Conservation (phyloP, 2,329 filamentous ascomycete species). For the Diaporthe amygdali region DNA sequence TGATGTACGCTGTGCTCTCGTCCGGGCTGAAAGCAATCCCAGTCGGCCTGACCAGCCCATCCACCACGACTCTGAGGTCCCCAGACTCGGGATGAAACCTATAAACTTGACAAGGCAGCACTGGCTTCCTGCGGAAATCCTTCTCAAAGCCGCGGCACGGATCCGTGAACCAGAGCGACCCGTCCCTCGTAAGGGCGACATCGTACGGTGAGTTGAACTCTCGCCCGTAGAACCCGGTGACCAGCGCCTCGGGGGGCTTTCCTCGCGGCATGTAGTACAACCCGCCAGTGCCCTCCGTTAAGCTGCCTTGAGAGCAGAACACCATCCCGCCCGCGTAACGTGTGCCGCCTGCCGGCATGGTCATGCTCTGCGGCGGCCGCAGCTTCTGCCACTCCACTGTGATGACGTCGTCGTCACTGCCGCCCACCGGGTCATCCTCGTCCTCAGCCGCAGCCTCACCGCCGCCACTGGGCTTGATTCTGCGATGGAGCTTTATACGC, state of each 20-base stretch:
- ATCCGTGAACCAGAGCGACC: constrained; percentile 56
- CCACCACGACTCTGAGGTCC: constrained; percentile 51
- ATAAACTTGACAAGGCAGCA: constrained; percentile 54
- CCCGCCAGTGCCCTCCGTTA: constrained; percentile 39
- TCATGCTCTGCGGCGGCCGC: constrained; percentile 46
- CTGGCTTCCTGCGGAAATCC: constrained; percentile 48
- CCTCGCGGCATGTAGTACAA: constrained; percentile 40
- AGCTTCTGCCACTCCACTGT: constrained; percentile 46
- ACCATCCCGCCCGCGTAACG: constrained; percentile 56
- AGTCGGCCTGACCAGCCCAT: constrained; percentile 50
- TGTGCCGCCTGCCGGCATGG: constrained; percentile 66
- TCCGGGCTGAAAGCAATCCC: constrained; percentile 46
- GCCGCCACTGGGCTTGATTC: background rate
- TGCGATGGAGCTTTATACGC: constrained; percentile 40
- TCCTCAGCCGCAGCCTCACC: constrained; percentile 10
- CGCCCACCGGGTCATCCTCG: constrained; percentile 34
- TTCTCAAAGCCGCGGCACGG: constrained; percentile 48
- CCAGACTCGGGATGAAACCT: constrained; percentile 46
- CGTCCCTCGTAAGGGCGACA: constrained; percentile 44
- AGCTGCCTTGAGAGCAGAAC: constrained; percentile 33
- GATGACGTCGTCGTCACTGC: constrained; percentile 32
- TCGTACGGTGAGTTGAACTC: constrained; percentile 54
- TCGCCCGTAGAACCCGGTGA: constrained; percentile 48
- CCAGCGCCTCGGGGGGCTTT: constrained; percentile 39
- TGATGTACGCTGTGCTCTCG: constrained; percentile 47